Base-by-base conservation (phyloP, 225 moss, liverwort and hornwort species). In the Ulota crispa region DNA sequence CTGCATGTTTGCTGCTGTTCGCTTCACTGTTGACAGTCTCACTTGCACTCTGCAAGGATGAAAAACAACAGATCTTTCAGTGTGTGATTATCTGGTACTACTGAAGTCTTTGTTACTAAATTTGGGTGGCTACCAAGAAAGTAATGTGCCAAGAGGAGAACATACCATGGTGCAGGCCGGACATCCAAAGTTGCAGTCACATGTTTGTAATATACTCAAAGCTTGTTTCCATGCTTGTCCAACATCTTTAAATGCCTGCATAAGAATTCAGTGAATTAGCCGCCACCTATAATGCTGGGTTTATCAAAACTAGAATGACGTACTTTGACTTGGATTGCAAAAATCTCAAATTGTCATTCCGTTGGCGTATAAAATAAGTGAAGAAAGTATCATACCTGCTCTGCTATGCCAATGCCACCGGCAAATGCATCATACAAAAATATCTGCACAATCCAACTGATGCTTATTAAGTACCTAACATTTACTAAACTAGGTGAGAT, bases 381-480 rank as follows among this genome's bases (percentile, higher is more conserved):
- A 52, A 80, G 39, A 61, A 78, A 36, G 54, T 64, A 11, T 30
- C 56, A 54, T 63, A 92, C 89, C 86, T 90, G 89, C 78, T 88
- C 84, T 32, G 89, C 88, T 78, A 92, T 86, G 63, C 92, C 92
- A 57, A 92, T 88, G 69, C 89, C 92, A 78, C 89, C 89, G 28
- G 89, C 83, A 78, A 86, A 88, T 84, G 92, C 89, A 83, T 92
- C 92, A 55, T 88, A 92, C 45, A 92, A 50, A 83, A 90, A 89
- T 78, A 92, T 88, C 92, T 92, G 89, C 83, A 83, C n/a, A 69
- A 32, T 67, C 47, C 80, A 76, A 71, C 28, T 20, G 53, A 79
- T 64, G 55, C 6, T 56, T 27, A 64, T 45, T 45, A 73, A 15
- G 64, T 9, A 47, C 23, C 15, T 47, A 47, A 47, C 45, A 47